Conservation (phyloP, 2,329 filamentous ascomycete genomes). For the Phialocephala sp. region DNA sequence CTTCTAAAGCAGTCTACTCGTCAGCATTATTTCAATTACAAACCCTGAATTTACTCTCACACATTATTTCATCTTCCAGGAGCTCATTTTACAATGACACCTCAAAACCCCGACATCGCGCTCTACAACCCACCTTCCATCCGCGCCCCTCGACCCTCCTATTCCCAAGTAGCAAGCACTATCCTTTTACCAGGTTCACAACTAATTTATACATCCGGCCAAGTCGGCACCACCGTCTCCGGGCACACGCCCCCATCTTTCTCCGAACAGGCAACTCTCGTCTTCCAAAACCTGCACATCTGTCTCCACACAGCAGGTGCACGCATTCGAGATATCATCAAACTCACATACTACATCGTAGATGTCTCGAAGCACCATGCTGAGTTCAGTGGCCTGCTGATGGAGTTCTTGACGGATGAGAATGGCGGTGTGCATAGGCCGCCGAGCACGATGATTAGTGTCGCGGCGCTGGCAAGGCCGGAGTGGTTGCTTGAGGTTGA, state of each 20-base stretch:
- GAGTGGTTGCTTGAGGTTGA: slow-evolving; percentile 20
- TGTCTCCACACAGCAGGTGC: slow-evolving; percentile 15
- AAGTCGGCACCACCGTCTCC: slow-evolving; percentile 5
- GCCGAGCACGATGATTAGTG: slow-evolving; percentile 6
- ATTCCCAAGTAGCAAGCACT: slow-evolving; percentile 15
- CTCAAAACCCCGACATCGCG: slow-evolving; percentile 3
- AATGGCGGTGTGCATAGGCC: slow-evolving; percentile 10
- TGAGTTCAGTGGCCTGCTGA: neutral
- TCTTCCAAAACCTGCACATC: slow-evolving; percentile 13
- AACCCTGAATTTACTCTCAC: neutral
- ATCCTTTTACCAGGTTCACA: neutral
- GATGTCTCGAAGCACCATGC: neutral
- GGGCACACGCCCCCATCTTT: neutral
- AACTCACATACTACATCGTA: slow-evolving; percentile 15
- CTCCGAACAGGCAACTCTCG: slow-evolving; percentile 14
- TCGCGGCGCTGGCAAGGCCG: neutral
- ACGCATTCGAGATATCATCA: slow-evolving; percentile 10
- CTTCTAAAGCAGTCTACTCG: neutral
- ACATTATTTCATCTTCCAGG: neutral
- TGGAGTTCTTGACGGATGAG: slow-evolving; percentile 13
- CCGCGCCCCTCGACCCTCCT: slow-evolving; percentile 8
- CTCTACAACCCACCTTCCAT: slow-evolving; percentile 11
- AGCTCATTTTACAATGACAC: neutral
- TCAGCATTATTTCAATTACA: neutral
- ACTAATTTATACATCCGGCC: slow-evolving; percentile 15